These are phyloP conservation scores for Hypholoma sublateritium DNA, from an alignment of 768 basidiomycete genomes.

Conservation along the genomic window DNA sequence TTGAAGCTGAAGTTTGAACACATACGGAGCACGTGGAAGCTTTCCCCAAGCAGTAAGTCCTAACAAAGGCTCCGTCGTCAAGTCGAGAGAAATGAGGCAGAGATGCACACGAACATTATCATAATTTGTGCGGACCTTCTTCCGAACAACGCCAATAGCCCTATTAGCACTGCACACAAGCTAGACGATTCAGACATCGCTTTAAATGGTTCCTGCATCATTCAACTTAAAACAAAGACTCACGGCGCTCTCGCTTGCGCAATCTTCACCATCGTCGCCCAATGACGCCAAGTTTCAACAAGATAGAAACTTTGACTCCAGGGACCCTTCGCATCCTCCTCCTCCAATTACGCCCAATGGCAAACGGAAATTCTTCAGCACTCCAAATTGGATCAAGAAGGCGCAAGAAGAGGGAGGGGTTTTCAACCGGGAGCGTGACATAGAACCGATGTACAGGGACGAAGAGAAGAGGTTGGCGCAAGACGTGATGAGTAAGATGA, in stretches of 20 bases:
- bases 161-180: not conserved
- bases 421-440: constrained; percentile 16
- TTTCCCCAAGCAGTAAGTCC: not conserved
- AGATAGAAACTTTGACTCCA: constrained; percentile 8
- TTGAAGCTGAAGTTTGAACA: too few relatives aligned
- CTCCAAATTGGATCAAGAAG: constrained; percentile 49
- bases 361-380: constrained; percentile 38
- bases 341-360: constrained; percentile 17
- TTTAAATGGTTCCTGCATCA: constrained; percentile 19
- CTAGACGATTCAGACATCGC: not conserved
- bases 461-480: constrained; percentile 63
- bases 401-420: constrained; percentile 23
- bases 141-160: not conserved
- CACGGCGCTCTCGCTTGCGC: constrained; percentile 56
- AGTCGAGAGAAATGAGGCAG: not conserved
- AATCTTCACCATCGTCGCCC: constrained; percentile 47
- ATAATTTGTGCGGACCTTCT: not conserved
- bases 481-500: constrained; percentile 67
- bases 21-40: not conserved
- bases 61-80: not conserved
- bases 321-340: constrained; percentile 10
- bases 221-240: constrained; percentile 66
- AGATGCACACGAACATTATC: not conserved
- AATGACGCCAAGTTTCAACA: constrained; percentile 14
- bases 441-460: constrained; percentile 40